Evolutionary conservation across 225 moss, liverwort and hornwort genomes (phyloP), one percentile per base, ranked within the genome.

Genomic region (Pseudoscleropodium purum): DNA sequence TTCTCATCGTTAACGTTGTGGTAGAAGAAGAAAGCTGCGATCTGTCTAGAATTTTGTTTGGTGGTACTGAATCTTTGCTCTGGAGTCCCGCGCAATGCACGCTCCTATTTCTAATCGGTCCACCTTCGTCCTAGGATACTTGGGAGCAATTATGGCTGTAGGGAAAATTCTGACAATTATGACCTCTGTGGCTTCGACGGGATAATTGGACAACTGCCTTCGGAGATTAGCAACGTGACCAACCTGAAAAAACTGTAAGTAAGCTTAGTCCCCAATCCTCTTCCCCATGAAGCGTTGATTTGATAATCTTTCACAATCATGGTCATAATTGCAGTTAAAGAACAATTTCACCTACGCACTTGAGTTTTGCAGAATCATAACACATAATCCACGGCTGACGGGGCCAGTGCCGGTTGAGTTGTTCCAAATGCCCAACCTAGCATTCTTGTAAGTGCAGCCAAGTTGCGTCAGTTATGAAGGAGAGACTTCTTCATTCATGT

Each of bases 91-190:
- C 61, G 13, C 27, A 27, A 54, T 54, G 66, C 66, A 18, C 34
- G 34, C 34, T 34, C 18, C 18, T 34, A 34, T 65, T 34, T 65
- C 65, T 65, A 65, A 33, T 65, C 34, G 9, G 8, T 81, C 30
- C 41, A 29, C 81, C 41, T 43, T 81, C 81, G 7, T 45, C 45
- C 8, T 13, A 30, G 30, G 33, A 10, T 82, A 45, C 4, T 5
- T 31, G 82, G 43, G 20, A 63, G 45, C 20, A 13, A 63, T 63
- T 21, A 0, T 15, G 9, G 9, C 24, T 68, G 68, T 37, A 13
- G 21, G 9, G 19, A 25, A 13, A 3, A 2, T 13, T 13, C 1
- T 1, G 0, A 0, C 29, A 0, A 7, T 7, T 33, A 17, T 78
- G 0, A 2, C 36, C 15, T 26, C 15, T 63, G 82, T 45, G 82